phyloP scores from a whole-genome alignment of 1,139 yeast species.

The Waltiozyma sp. region DNA sequence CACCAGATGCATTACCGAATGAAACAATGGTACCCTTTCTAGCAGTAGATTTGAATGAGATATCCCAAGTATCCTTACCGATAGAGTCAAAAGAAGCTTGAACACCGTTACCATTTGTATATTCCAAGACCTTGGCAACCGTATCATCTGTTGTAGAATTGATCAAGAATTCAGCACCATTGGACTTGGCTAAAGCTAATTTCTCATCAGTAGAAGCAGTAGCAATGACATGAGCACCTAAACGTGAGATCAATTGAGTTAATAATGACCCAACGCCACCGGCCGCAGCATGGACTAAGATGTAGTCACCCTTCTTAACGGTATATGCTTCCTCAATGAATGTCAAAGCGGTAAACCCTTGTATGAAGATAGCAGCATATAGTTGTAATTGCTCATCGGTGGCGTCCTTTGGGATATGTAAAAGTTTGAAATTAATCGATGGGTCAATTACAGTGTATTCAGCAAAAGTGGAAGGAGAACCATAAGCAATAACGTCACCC shows the following conservation, averaged over 20 bases:
- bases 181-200: slow-evolving; percentile 42
- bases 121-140: slow-evolving; percentile 45
- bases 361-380: slow-evolving; percentile 53
- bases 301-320: slow-evolving; percentile 56
- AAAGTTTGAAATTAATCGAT: slow-evolving; percentile 20
- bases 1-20: slow-evolving; percentile 84
- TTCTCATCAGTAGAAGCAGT: slow-evolving; percentile 69
- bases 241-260: slow-evolving; percentile 43
- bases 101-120: slow-evolving; percentile 66
- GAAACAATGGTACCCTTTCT: slow-evolving; percentile 67
- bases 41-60: slow-evolving; percentile 49
- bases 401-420: slow-evolving; percentile 38
- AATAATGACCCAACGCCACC: slow-evolving; percentile 81
- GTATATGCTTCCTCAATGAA: slow-evolving; percentile 54
- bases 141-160: slow-evolving; percentile 50
- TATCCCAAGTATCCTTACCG: slow-evolving; percentile 69
- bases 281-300: slow-evolving; percentile 84
- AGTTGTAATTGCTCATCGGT: slow-evolving; percentile 36
- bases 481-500: slow-evolving; percentile 67
- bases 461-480: slow-evolving; percentile 46
- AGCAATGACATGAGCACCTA: slow-evolving; percentile 77
- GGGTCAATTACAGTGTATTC: slow-evolving; percentile 50
- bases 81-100: slow-evolving; percentile 68
- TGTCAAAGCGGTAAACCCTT: slow-evolving; percentile 72
- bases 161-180: slow-evolving; percentile 70